Conservation (phyloP, 495 filamentous ascomycete genomes). For the Podospora tetraspora region DNA sequence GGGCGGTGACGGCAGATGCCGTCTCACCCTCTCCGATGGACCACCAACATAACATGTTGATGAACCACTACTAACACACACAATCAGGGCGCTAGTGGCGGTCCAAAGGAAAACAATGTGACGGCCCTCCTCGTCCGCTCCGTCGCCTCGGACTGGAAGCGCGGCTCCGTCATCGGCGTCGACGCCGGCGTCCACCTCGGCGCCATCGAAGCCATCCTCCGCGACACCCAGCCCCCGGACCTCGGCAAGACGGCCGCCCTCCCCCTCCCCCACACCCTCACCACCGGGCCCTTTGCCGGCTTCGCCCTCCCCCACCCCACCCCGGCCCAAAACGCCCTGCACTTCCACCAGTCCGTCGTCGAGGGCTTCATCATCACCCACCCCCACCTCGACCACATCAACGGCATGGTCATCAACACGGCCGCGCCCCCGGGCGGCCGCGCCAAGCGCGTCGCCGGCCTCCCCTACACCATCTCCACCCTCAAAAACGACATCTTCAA, state of each 20-base stretch:
- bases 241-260: constrained; percentile 35
- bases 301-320: constrained; percentile 57
- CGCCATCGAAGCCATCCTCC: constrained; percentile 70
- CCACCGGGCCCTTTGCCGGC: constrained; percentile 64
- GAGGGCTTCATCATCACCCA: constrained; percentile 90
- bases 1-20: too few species aligned
- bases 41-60: too few species aligned
- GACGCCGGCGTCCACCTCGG: constrained; percentile 89
- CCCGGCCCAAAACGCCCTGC: constrained; percentile 68
- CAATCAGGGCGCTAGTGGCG: constrained; percentile 78
- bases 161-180: constrained; percentile 76
- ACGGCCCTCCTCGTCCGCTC: constrained; percentile 88
- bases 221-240: constrained; percentile 39
- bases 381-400: constrained; percentile 88
- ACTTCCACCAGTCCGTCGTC: constrained; percentile 71
- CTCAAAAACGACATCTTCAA: constrained; percentile 96
- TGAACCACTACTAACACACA: neutral
- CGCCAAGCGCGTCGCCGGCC: constrained; percentile 76
- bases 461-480: constrained; percentile 79
- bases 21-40: neutral
- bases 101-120: constrained; percentile 81
- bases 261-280: constrained; percentile 34
- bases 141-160: constrained; percentile 66
- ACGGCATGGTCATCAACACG: constrained; percentile 87
- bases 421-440: constrained; percentile 67